Percentiles rank a stretch among this genome's conserved stretches.
These are phyloP conservation scores for Ustilago crameri DNA, from an alignment of 1,284 basidiomycete genomes.

Conservation along the genomic window DNA sequence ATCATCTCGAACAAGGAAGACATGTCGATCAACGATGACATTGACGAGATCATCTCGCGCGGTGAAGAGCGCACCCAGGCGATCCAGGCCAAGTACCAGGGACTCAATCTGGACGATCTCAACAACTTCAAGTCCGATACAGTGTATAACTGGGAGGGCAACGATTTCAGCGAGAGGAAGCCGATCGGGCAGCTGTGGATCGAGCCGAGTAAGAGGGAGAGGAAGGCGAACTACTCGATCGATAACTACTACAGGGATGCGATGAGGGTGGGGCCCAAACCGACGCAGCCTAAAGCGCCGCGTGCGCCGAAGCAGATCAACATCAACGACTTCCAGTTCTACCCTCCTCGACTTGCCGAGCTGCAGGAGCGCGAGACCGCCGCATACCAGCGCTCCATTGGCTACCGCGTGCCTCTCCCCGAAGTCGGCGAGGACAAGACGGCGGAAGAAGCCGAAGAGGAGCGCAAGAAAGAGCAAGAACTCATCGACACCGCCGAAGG, in stretches of 20 bases:
- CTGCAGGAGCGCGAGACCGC: slow-evolving; percentile 83
- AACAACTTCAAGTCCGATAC: slow-evolving; percentile 97
- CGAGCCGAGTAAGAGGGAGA: slow-evolving; percentile 92
- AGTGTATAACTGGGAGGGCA: slow-evolving; percentile 86
- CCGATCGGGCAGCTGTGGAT: slow-evolving; percentile 76
- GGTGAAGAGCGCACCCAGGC: slow-evolving; percentile 88
- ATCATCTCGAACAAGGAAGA: slow-evolving; percentile 80
- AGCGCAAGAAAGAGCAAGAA: slow-evolving; percentile 79
- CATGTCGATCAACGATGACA: slow-evolving; percentile 87
- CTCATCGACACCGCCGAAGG: slow-evolving; percentile 74
- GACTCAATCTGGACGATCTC: slow-evolving; percentile 90
- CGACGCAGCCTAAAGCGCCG: slow-evolving; percentile 84
- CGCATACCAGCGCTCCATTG: slow-evolving; percentile 74
- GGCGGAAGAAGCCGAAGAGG: slow-evolving; percentile 52
- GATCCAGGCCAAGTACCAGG: slow-evolving; percentile 91
- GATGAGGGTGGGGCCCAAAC: slow-evolving; percentile 76
- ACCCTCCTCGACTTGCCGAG: slow-evolving; percentile 81
- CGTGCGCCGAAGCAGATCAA: slow-evolving; percentile 89
- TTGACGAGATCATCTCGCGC: slow-evolving; percentile 85
- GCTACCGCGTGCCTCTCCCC: slow-evolving; percentile 78
- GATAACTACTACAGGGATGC: slow-evolving; percentile 83
- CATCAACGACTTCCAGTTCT: slow-evolving; percentile 98
- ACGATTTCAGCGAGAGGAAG: slow-evolving; percentile 80
- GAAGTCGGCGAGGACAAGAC: slow-evolving; percentile 73
- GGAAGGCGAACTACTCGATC: slow-evolving; percentile 92